Evolutionary conservation across 2,329 filamentous ascomycete genomes (phyloP), one percentile per base, ranked within the genome.

Genomic region (Xylaria hypoxylon): DNA sequence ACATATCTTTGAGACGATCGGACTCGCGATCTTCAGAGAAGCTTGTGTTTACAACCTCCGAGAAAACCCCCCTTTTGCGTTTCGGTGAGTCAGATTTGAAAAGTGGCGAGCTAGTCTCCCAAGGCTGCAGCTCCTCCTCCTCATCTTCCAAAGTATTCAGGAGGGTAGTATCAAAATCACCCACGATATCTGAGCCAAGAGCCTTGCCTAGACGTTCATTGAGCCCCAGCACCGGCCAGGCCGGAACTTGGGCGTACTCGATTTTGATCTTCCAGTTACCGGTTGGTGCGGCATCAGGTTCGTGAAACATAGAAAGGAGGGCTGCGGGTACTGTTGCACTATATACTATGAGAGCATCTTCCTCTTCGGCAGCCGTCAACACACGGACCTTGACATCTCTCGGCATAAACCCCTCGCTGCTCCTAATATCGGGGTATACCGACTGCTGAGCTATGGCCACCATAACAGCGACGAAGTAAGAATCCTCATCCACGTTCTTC

Each of bases 361-460:
- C 82, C 64, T 87, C 82, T 57, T 87, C 83, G 0, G 70, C 70
- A n/a, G 69, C 52, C 8, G 83, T 83, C 57, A 89, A 70, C 24
- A 89, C 76, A 26, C 81, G 80, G 35, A 88, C 77, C 60, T 80
- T 83, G 58, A 87, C 72, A 61, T 87, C 82, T 55, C 11, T 78
- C 68, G 7, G 80, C 74, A 50, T 51, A 59, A 68, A 73, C 5
- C 31, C 72, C 5, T 69, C 50, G 5, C 62, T 68, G 17, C 38
- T 67, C 60, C 10, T 56, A 26, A 65, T 57, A 19, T 76, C 72
- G 24, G 56, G 68, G 71, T 88, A 87, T 63, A 85, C 86, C 52
- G 85, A 80, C 8, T 81, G 79, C 70, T 89, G 87, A 7, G 87
- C 87, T 83, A 89, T 85, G 52, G 84, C 83, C 13, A 89, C 70